Conservation (phyloP, 805 yeast species). For the Tetrapisispora arboricola region DNA sequence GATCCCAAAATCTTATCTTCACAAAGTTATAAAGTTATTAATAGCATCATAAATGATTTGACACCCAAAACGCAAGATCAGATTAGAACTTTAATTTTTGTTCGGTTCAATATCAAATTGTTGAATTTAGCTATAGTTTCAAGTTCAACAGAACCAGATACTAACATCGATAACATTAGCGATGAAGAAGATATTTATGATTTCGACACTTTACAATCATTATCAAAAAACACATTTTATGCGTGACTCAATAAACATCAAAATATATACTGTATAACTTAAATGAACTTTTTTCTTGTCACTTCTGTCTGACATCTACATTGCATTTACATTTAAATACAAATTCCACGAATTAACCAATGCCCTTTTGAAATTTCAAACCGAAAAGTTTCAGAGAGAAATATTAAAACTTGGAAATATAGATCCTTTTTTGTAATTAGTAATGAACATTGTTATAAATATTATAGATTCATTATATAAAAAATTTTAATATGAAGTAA, state of each 20-base stretch:
- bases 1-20: not conserved
- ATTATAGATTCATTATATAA: too few species aligned
- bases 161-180: conserved; percentile 10
- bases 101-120: conserved; percentile 42
- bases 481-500: too few species aligned
- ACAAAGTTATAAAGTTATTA: not conserved
- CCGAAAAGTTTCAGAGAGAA: too few species aligned
- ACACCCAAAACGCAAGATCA: conserved; percentile 32
- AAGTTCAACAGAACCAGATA: conserved; percentile 6
- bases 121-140: conserved; percentile 29
- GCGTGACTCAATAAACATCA: conserved; percentile 8
- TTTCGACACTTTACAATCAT: conserved; percentile 14
- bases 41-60: conserved; percentile 10
- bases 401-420: too few species aligned
- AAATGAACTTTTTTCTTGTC: too few species aligned
- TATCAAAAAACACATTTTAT: conserved; percentile 22
- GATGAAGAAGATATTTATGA: conserved; percentile 15
- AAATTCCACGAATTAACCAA: too few species aligned
- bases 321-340: too few species aligned
- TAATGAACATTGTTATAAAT: too few species aligned
- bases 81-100: conserved; percentile 33
- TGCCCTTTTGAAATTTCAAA: too few species aligned
- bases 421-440: too few species aligned
- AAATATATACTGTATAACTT: too few species aligned
- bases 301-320: too few species aligned